A percentile compares a stretch with the other conserved stretches of the same genome.
Evolutionary conservation across 768 basidiomycete genomes (phyloP).

Genomic region (Pleurotus giganteus): DNA sequence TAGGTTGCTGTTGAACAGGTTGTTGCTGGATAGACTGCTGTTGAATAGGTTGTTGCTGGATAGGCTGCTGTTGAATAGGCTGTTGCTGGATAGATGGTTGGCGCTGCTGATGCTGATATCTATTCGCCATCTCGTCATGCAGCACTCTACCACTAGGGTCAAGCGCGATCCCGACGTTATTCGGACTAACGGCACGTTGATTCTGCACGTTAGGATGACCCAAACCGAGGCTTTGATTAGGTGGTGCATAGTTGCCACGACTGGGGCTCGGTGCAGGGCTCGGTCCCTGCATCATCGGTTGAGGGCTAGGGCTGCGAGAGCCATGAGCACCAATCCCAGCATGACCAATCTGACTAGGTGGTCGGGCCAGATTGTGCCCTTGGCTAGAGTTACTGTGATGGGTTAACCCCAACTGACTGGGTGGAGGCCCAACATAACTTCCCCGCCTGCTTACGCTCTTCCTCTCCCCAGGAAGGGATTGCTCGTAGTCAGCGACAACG

Average conservation of each 20-base stretch:
- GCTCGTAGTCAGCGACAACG: constrained; percentile 76
- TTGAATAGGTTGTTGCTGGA: constrained; percentile 23
- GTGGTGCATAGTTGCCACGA: constrained; percentile 27
- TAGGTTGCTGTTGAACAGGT: constrained; percentile 25
- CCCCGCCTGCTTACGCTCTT: constrained; percentile 50
- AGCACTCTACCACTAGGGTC: constrained; percentile 80
- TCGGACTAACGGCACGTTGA: constrained; percentile 67
- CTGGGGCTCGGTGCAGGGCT: constrained; percentile 48
- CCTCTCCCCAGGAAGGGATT: constrained; percentile 84
- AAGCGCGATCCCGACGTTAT: constrained; percentile 77
- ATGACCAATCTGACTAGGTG: constrained; percentile 64
- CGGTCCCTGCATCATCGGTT: constrained; percentile 53
- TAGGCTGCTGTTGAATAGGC: constrained; percentile 26
- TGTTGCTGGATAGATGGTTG: constrained; percentile 21
- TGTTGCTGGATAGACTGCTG: constrained; percentile 28
- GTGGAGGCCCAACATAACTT: constrained; percentile 31
- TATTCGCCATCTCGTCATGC: constrained; percentile 75
- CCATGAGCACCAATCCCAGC: constrained; percentile 82
- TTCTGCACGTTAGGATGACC: background rate
- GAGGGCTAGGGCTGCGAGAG: constrained; percentile 55
- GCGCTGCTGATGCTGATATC: constrained; percentile 37
- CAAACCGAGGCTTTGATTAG: constrained; percentile 2
- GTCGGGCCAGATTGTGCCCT: constrained; percentile 44
- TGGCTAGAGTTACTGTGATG: constrained; percentile 25
- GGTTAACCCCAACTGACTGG: constrained; percentile 21